Evolutionary conservation across 2,329 filamentous ascomycete genomes (phyloP).

Genomic region (Phialocephala sp.): DNA sequence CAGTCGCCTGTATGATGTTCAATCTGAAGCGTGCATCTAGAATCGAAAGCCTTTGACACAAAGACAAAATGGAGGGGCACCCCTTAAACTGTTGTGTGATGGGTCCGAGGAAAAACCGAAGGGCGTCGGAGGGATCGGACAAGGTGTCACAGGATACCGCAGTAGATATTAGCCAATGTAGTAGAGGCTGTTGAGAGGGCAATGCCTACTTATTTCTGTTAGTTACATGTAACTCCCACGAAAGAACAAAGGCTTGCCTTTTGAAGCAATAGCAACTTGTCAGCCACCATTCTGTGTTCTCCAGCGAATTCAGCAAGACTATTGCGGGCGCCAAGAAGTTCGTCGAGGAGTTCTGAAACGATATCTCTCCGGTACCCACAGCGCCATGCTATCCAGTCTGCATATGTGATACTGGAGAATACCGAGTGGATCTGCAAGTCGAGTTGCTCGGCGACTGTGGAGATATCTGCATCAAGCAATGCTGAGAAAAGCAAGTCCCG

Average conservation of each 20-base stretch:
- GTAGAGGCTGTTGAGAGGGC: slow-evolving; percentile 5
- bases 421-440: background rate
- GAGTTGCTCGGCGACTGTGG: background rate
- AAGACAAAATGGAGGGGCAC: background rate
- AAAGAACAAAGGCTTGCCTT: background rate
- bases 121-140: background rate
- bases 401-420: background rate
- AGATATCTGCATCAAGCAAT: background rate
- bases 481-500: background rate
- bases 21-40: background rate
- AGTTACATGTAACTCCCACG: background rate
- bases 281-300: background rate
- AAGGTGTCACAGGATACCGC: background rate
- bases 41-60: background rate
- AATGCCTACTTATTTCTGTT: background rate
- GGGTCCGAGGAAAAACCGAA: background rate
- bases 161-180: background rate
- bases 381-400: background rate
- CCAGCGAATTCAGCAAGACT: background rate
- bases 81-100: background rate
- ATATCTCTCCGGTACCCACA: background rate
- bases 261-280: slow-evolving; percentile 2
- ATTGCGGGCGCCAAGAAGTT: background rate
- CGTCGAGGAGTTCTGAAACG: background rate
- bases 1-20: background rate